A percentile compares a stretch with the other conserved stretches of the same genome.
Evolutionary conservation across 495 filamentous ascomycete species (phyloP).

Genomic region (Penicillium lividum): DNA sequence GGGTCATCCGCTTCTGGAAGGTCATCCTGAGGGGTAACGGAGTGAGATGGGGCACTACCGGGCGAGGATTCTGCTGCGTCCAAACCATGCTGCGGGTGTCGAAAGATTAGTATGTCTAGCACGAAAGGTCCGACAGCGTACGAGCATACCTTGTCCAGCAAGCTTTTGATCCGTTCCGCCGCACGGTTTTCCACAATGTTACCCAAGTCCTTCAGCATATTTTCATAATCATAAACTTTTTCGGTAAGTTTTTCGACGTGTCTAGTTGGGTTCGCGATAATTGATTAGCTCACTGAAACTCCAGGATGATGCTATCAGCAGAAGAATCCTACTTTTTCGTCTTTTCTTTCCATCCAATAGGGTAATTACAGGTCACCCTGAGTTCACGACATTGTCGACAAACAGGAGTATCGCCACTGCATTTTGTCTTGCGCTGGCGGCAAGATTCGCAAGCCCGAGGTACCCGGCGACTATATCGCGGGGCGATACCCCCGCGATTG

Average conservation of each 20-base stretch:
- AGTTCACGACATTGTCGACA: conserved; percentile 61
- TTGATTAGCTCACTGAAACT: conserved; percentile 9
- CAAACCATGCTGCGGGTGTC: conserved; percentile 17
- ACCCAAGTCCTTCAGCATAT: conserved; percentile 43
- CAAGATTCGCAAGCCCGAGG: conserved; percentile 71
- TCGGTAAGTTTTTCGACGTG: conserved; percentile 46
- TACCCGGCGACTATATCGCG: conserved; percentile 46
- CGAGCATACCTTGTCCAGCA: conserved; percentile 44
- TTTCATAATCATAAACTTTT: conserved; percentile 53
- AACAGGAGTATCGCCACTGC: conserved; percentile 57
- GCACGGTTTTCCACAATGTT: conserved; percentile 33
- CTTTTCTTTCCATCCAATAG: conserved; percentile 58
- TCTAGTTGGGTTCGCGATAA: conserved; percentile 18
- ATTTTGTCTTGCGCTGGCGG: conserved; percentile 66
- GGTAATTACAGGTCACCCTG: conserved; percentile 51
- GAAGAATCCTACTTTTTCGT: conserved; percentile 51
- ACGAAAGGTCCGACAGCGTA: background rate
- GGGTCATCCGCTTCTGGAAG: conserved; percentile 16
- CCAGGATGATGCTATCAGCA: background rate
- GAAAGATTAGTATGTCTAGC: no score
- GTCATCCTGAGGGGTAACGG: conserved; percentile 39
- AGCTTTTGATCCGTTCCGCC: conserved; percentile 37
- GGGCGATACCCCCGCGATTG: conserved; percentile 29
- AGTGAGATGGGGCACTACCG: conserved; percentile 35
- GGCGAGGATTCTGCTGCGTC: conserved; percentile 30